phyloP scores from a whole-genome alignment of 805 yeast species.

The Starmerella apis region DNA sequence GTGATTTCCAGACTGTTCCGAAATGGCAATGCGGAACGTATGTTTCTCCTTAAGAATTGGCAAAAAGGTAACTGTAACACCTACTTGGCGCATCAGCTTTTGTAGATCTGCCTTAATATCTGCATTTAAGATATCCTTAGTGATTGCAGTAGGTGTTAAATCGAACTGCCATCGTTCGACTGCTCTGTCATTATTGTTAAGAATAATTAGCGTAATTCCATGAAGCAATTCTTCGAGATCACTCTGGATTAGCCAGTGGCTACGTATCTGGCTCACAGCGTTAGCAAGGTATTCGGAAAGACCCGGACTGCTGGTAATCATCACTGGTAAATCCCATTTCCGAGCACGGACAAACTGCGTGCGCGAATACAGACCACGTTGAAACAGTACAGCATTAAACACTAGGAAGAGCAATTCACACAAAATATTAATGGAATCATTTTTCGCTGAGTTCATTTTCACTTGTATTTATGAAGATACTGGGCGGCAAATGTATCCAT shows the following conservation, averaged over 20 bases:
- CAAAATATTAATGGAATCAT: not conserved
- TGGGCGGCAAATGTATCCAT: too few relatives aligned
- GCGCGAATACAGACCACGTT: constrained; percentile 79
- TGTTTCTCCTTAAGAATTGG: constrained; percentile 60
- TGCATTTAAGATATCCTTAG: not conserved
- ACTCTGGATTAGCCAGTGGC: constrained; percentile 46
- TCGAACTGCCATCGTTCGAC: constrained; percentile 86
- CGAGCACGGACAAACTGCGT: constrained; percentile 70
- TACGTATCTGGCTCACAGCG: constrained; percentile 57
- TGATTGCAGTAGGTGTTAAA: not conserved
- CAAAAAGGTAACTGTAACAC: constrained; percentile 75
- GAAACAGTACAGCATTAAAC: constrained; percentile 71
- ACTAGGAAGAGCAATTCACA: constrained; percentile 76
- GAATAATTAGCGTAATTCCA: constrained; percentile 58
- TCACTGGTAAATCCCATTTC: constrained; percentile 68
- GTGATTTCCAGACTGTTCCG: constrained; percentile 40
- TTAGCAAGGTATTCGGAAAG: constrained; percentile 56
- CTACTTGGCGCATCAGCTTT: constrained; percentile 74
- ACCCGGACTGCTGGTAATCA: constrained; percentile 65
- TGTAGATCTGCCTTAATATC: constrained; percentile 67
- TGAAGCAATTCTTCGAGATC: constrained; percentile 47
- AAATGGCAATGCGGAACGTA: constrained; percentile 77
- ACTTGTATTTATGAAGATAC: too few relatives aligned
- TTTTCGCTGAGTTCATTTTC: too few relatives aligned
- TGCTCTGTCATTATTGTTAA: constrained; percentile 53